These are phyloP conservation scores for Themeda triandra DNA, from an alignment of 176 grass and related monocot genomes.

Conservation along the genomic window DNA sequence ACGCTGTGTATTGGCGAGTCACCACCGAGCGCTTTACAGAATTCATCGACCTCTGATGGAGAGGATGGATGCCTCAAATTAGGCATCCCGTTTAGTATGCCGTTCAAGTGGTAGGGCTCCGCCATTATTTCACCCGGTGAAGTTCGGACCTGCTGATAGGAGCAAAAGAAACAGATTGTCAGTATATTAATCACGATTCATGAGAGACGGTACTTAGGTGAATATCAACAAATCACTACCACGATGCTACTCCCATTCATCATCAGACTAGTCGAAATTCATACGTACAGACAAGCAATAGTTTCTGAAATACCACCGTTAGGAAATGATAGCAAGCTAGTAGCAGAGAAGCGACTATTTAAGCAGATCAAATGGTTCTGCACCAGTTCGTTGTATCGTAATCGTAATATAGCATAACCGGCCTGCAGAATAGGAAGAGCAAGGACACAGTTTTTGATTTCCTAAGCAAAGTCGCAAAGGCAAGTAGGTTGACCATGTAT, in stretches of 20 bases:
- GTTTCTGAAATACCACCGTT: background rate
- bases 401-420: background rate
- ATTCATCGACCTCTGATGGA: constrained; percentile 60
- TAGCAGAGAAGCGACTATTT: background rate
- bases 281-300: background rate
- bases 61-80: constrained; percentile 44
- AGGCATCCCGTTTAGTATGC: constrained; percentile 38
- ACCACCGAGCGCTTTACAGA: constrained; percentile 75
- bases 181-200: background rate
- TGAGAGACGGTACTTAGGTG: background rate
- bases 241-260: background rate
- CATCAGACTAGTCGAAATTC: background rate
- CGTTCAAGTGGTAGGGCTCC: constrained; percentile 37
- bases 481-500: constrained; percentile 8
- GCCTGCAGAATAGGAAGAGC: background rate
- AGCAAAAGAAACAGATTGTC: background rate
- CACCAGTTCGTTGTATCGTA: background rate
- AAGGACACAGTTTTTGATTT: background rate
- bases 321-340: background rate
- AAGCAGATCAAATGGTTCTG: background rate
- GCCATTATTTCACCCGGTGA: constrained; percentile 38
- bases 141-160: constrained; percentile 41
- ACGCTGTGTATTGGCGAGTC: constrained; percentile 82
- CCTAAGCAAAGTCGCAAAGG: background rate
- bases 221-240: background rate